Evolutionary conservation across 176 grass and related monocot genomes (phyloP).

Genomic region (bread wheat (Triticum aestivum)): DNA sequence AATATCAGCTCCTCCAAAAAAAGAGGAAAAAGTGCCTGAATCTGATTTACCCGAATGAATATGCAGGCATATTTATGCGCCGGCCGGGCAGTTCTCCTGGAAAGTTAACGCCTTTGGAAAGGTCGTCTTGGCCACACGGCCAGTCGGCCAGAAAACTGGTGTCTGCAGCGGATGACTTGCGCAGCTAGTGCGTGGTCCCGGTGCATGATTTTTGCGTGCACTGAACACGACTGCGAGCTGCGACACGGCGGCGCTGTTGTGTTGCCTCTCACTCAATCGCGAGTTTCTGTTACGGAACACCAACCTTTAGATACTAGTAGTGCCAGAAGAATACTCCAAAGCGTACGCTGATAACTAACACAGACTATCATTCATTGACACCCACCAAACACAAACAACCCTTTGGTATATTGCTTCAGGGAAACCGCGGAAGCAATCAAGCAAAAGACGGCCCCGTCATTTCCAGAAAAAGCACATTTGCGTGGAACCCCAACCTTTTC

Average conservation of each 20-base stretch:
- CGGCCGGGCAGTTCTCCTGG: neutral
- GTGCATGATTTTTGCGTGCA: constrained; percentile 28
- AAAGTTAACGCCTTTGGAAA: neutral
- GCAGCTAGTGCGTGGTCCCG: neutral
- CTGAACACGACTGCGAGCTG: neutral
- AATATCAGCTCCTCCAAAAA: neutral
- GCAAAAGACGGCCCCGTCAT: neutral
- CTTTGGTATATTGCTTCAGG: neutral
- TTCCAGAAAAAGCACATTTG: too few relatives aligned
- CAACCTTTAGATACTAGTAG: too few relatives aligned
- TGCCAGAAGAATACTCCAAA: neutral
- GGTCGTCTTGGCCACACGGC: neutral
- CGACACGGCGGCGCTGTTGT: neutral
- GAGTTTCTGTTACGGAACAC: neutral
- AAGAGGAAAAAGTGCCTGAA: neutral
- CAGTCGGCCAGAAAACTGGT: neutral
- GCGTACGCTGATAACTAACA: neutral
- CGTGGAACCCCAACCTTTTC: too few relatives aligned
- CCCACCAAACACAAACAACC: neutral
- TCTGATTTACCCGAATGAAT: neutral
- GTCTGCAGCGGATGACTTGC: neutral
- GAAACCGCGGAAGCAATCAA: neutral
- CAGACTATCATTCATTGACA: neutral
- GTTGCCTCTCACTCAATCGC: constrained; percentile 16
- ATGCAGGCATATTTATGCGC: neutral